A percentile compares a stretch with the other conserved stretches of the same genome.
phyloP scores from a whole-genome alignment of 2,329 filamentous ascomycete species.

The Gaeumannomyces sp. region DNA sequence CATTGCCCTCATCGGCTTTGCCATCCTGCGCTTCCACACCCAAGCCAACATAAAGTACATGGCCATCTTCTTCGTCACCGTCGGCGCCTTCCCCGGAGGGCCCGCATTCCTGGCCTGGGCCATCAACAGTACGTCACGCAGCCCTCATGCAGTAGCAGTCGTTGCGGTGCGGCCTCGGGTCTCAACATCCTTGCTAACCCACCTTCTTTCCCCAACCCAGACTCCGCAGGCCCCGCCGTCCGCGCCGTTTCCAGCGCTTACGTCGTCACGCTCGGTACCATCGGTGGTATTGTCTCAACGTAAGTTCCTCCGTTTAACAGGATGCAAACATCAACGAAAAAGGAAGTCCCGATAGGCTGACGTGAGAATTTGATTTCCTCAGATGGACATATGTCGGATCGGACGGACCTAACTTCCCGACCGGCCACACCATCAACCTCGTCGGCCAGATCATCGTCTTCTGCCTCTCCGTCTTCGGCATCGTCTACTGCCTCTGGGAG shows the following conservation, averaged over 20 bases:
- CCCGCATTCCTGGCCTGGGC: constrained; percentile 54
- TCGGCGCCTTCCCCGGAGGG: constrained; percentile 52
- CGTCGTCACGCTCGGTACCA: constrained; percentile 47
- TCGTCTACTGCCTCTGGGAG: constrained; percentile 47
- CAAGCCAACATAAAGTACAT: constrained; percentile 40
- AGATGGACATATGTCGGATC: constrained; percentile 46
- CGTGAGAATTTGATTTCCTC: background rate
- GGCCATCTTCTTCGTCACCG: constrained; percentile 48
- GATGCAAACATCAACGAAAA: background rate
- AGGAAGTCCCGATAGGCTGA: background rate
- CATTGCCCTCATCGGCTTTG: constrained; percentile 44
- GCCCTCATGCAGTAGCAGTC: too few relatives aligned
- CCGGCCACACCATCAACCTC: constrained; percentile 52
- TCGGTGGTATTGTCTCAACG: constrained; percentile 51
- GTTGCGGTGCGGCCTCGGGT: background rate
- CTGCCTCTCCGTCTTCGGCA: constrained; percentile 39
- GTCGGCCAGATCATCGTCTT: constrained; percentile 39
- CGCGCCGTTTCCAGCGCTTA: constrained; percentile 50
- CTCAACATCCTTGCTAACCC: background rate
- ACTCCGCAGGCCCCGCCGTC: constrained; percentile 49
- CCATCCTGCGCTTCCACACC: constrained; percentile 40
- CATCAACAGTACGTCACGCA: constrained; percentile 43
- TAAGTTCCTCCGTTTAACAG: constrained; percentile 23
- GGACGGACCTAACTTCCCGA: constrained; percentile 40
- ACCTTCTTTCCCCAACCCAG: constrained; percentile 16